Percentiles rank a stretch among this genome's conserved stretches.
These are phyloP conservation scores for Podaxis rugospora DNA, from an alignment of 768 basidiomycete genomes.

Conservation along the genomic window DNA sequence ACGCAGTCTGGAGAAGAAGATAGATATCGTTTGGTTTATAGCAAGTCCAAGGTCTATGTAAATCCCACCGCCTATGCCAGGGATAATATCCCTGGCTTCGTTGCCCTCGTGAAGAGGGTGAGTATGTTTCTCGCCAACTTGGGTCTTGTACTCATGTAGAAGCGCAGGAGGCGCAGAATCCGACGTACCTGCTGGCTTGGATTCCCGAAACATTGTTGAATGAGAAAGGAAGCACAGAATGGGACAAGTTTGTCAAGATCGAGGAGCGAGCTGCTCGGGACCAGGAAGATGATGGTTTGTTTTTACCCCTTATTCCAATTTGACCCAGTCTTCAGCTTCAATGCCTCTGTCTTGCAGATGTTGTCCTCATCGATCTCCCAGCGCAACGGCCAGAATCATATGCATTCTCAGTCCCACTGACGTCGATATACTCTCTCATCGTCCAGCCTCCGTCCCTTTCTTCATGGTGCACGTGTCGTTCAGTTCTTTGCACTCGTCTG, in stretches of 20 bases:
- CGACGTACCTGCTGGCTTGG: conserved; percentile 85
- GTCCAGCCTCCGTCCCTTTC: conserved; percentile 81
- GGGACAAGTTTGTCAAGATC: conserved; percentile 85
- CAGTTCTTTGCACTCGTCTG: conserved; percentile 3
- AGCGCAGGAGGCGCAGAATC: conserved; percentile 66
- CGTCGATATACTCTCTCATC: conserved; percentile 84
- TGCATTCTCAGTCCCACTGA: conserved; percentile 91
- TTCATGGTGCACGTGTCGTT: conserved; percentile 63
- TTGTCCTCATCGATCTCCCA: conserved; percentile 82
- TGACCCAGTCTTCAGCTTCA: not conserved
- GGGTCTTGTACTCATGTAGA: not conserved
- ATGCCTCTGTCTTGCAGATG: conserved; percentile 42
- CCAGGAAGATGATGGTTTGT: conserved; percentile 73
- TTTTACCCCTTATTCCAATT: conserved; percentile 2
- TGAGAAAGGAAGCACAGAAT: conserved; percentile 78
- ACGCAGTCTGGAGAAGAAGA: conserved; percentile 40
- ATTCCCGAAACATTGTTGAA: conserved; percentile 84
- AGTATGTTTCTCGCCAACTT: conserved; percentile 22
- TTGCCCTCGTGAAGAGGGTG: conserved; percentile 87
- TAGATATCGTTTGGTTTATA: conserved; percentile 75
- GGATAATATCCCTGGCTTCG: conserved; percentile 94
- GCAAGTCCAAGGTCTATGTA: conserved; percentile 93
- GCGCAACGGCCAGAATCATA: conserved; percentile 84
- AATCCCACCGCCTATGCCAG: conserved; percentile 89
- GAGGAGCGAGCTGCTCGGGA: conserved; percentile 59